These are phyloP conservation scores for Geotrichum europaeum DNA, from an alignment of 1,139 yeast species.

Conservation along the genomic window DNA sequence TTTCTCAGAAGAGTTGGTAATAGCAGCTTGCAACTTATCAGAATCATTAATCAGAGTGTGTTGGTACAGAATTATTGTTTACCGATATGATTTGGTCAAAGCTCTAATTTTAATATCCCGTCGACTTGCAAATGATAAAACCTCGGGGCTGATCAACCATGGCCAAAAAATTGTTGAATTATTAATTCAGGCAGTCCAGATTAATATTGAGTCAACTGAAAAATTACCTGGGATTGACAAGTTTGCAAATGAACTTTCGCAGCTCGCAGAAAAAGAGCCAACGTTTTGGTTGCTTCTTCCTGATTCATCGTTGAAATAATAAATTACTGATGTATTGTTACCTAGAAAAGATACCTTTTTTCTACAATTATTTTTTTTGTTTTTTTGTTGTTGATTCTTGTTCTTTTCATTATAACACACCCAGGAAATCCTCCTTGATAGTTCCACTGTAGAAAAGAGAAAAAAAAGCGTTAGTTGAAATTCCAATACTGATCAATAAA, in stretches of 20 bases:
- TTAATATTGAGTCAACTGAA: not conserved
- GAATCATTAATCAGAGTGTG: constrained; percentile 25
- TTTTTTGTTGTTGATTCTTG: not conserved
- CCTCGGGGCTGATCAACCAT: not conserved
- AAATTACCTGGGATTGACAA: constrained; percentile 4
- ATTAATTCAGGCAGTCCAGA: constrained; percentile 2
- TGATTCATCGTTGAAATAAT: constrained; percentile 3
- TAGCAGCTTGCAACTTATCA: constrained; percentile 24
- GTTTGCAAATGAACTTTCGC: constrained; percentile 3
- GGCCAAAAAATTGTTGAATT: not conserved
- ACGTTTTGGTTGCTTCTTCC: not conserved
- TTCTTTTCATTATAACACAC: constrained; percentile 48
- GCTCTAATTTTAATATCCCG: constrained; percentile 30
- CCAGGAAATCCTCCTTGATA: constrained; percentile 93
- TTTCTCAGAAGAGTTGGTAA: constrained; percentile 24
- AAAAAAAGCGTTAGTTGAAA: constrained; percentile 14
- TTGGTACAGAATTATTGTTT: constrained; percentile 33
- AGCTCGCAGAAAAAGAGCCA: not conserved
- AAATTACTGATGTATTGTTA: not conserved
- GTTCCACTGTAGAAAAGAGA: constrained; percentile 49
- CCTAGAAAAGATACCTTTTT: not conserved
- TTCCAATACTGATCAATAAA: constrained; percentile 2
- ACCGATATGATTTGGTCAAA: constrained; percentile 35
- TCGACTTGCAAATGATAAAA: constrained; percentile 13
- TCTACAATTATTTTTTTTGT: not conserved